A percentile compares a stretch with the other conserved stretches of the same genome.
Evolutionary conservation across 139 green algal genomes (phyloP).

Genomic region (Chlamydomonas incerta): DNA sequence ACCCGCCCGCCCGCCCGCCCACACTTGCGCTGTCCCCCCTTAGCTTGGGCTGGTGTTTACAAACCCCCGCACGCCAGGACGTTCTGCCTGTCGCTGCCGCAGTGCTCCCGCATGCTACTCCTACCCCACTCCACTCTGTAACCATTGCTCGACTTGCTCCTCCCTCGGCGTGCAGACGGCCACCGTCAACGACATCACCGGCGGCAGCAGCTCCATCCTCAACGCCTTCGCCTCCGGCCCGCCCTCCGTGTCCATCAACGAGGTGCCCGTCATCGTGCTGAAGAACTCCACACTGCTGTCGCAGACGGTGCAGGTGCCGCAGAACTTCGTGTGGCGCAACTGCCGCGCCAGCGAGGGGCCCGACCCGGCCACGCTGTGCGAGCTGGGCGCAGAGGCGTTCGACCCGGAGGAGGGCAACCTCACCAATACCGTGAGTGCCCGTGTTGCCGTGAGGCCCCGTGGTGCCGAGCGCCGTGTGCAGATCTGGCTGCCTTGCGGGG

Average conservation of each 20-base stretch:
- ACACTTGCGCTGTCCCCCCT: no score
- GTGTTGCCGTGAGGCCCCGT: no score
- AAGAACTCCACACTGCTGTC: background rate
- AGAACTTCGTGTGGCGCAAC: conserved; percentile 21
- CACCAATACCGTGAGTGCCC: conserved; percentile 18
- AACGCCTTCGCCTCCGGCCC: background rate
- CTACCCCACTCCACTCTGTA: background rate
- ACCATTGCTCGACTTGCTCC: background rate
- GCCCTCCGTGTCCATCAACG: background rate
- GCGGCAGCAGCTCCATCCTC: background rate
- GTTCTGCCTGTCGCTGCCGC: no score
- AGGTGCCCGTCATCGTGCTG: background rate
- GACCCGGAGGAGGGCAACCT: conserved; percentile 52
- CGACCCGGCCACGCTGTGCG: background rate
- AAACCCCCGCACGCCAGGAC: no score
- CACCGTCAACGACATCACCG: background rate
- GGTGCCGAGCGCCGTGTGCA: no score
- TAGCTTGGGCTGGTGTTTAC: no score
- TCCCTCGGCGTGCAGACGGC: no score
- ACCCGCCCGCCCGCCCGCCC: no score
- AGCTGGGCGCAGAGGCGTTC: conserved; percentile 43
- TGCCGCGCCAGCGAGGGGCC: conserved; percentile 15
- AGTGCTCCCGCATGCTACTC: no score
- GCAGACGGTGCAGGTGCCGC: conserved; percentile 21
- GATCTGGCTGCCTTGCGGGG: background rate